Conservation (phyloP, 805 yeast species). For the Huiozyma naganishii region DNA sequence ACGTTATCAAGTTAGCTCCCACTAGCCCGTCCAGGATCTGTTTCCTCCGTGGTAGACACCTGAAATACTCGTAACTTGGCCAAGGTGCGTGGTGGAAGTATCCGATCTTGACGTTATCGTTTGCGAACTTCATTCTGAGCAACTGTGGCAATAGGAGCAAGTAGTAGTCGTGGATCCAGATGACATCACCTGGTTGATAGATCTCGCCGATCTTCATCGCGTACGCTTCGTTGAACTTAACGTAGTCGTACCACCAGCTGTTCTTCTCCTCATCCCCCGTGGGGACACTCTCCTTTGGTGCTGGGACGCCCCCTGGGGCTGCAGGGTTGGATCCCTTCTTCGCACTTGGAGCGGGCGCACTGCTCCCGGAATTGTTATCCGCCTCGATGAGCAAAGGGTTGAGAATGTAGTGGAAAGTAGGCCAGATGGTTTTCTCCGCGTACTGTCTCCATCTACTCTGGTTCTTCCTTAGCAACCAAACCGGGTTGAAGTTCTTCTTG, state of each 20-base stretch:
- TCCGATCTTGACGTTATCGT: constrained; percentile 52
- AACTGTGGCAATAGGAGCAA: constrained; percentile 72
- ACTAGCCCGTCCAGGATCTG: constrained; percentile 82
- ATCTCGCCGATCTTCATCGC: constrained; percentile 63
- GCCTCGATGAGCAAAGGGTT: constrained; percentile 40
- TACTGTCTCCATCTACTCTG: constrained; percentile 79
- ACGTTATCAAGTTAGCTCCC: constrained; percentile 78
- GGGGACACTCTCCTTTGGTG: no score
- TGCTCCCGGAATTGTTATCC: background rate
- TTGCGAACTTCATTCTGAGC: constrained; percentile 53
- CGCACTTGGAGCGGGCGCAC: background rate
- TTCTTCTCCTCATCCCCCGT: constrained; percentile 36
- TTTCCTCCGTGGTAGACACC: constrained; percentile 75
- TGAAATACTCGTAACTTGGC: constrained; percentile 88
- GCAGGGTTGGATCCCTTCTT: constrained; percentile 12
- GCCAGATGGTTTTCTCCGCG: constrained; percentile 90
- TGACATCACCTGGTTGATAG: constrained; percentile 80
- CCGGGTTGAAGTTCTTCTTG: constrained; percentile 47
- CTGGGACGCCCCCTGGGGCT: no score
- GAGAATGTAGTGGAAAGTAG: constrained; percentile 86
- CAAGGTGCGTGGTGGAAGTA: constrained; percentile 84
- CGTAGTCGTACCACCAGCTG: constrained; percentile 82
- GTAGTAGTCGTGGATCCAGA: constrained; percentile 90
- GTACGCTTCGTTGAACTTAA: constrained; percentile 80
- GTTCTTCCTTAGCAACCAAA: constrained; percentile 75